Conservation (phyloP, 129 eudicot species). For the Tagetes erecta region DNA sequence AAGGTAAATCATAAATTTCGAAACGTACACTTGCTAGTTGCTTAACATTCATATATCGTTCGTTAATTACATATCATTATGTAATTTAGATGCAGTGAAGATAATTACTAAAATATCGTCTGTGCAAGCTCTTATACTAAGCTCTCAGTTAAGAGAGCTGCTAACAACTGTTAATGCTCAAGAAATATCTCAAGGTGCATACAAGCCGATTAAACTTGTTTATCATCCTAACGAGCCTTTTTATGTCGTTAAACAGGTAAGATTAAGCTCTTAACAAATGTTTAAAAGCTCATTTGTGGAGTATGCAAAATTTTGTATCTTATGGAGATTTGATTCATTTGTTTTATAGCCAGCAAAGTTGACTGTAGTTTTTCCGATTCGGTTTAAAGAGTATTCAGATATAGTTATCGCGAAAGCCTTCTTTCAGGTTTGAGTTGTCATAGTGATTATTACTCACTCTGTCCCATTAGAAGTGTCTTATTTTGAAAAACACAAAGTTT, state of each 20-base stretch:
- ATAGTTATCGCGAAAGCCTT: constrained; percentile 84
- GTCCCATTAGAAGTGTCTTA: no score
- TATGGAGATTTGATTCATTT: constrained; percentile 7
- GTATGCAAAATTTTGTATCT: neutral
- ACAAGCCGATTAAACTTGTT: constrained; percentile 74
- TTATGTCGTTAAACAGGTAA: constrained; percentile 84
- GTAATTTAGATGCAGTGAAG: constrained; percentile 59
- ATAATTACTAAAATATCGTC: constrained; percentile 68
- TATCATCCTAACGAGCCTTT: constrained; percentile 92
- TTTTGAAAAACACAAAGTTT: no score
- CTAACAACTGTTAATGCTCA: constrained; percentile 49
- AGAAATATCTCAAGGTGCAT: constrained; percentile 51
- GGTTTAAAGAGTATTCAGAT: constrained; percentile 79
- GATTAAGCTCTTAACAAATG: neutral
- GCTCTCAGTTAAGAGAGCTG: constrained; percentile 82
- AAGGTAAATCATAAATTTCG: constrained; percentile 51
- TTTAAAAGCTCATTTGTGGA: neutral
- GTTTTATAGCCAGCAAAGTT: constrained; percentile 62
- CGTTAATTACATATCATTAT: neutral
- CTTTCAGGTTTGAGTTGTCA: constrained; percentile 65
- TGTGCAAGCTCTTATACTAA: constrained; percentile 71
- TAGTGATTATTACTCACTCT: neutral
- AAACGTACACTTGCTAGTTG: neutral
- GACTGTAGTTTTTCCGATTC: constrained; percentile 81
- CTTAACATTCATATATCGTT: neutral